These are phyloP conservation scores for Vigna angularis DNA, from an alignment of 306 rosid genomes.

Conservation along the genomic window DNA sequence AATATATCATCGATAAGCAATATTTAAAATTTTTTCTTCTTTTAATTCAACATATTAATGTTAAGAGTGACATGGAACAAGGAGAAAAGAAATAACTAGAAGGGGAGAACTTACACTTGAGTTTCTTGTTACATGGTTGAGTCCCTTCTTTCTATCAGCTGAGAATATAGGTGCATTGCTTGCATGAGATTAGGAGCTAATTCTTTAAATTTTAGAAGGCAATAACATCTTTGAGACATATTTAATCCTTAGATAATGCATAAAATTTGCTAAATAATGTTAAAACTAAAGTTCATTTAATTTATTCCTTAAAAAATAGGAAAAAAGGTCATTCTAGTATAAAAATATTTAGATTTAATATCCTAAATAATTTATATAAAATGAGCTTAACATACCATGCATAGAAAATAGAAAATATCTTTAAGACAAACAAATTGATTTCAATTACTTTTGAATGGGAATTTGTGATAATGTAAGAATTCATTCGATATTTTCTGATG, in stretches of 20 bases:
- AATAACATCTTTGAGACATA: slow-evolving; percentile 21
- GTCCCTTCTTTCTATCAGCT: slow-evolving; percentile 5
- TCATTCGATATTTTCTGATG: no score
- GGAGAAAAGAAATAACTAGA: background rate
- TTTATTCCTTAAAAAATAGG: background rate
- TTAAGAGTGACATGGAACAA: background rate
- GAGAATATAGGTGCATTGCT: slow-evolving; percentile 30
- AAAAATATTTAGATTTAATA: background rate
- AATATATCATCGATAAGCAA: no score
- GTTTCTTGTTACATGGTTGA: slow-evolving; percentile 32
- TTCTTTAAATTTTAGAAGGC: background rate
- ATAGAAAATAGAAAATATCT: no score
- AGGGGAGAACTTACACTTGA: slow-evolving; percentile 47
- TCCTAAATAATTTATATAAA: background rate
- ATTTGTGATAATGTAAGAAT: no score
- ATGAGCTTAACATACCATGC: background rate
- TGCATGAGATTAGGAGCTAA: slow-evolving; percentile 27
- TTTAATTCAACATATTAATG: background rate
- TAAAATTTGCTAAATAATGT: slow-evolving; percentile 6
- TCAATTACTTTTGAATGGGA: no score
- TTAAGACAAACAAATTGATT: no score
- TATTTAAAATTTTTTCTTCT: no score
- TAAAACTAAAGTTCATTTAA: background rate
- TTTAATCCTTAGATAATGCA: background rate
- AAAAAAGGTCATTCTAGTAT: background rate